phyloP scores from a whole-genome alignment of 78 protist species.

The Chrysochromulina parva region DNA sequence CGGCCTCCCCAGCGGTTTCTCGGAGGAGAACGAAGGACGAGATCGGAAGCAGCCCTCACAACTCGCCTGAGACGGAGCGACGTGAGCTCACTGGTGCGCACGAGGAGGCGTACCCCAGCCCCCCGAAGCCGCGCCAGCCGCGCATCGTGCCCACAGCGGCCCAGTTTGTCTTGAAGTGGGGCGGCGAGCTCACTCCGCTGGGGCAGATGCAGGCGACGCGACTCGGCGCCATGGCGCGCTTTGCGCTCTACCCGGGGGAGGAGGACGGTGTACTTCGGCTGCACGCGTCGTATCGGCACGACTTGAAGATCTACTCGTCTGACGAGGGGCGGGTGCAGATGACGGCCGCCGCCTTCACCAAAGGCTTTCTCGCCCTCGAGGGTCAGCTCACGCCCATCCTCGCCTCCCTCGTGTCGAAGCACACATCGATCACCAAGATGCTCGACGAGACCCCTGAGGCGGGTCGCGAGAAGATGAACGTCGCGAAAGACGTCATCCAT shows the following conservation, averaged over 20 bases:
- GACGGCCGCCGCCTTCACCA: slow-evolving; percentile 64
- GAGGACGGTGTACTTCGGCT: slow-evolving; percentile 33
- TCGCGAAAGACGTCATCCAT: background rate
- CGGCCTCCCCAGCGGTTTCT: too few species aligned
- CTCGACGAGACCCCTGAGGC: slow-evolving; percentile 45
- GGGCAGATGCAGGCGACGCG: slow-evolving; percentile 50
- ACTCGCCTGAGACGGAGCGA: too few species aligned
- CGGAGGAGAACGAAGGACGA: too few species aligned
- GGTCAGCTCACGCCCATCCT: slow-evolving; percentile 66
- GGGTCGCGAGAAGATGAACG: too few species aligned
- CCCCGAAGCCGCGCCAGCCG: background rate
- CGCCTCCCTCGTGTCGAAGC: slow-evolving; percentile 36
- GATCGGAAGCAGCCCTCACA: too few species aligned
- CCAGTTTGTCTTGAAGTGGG: slow-evolving; percentile 54
- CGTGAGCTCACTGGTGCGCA: too few species aligned
- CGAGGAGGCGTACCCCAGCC: too few species aligned
- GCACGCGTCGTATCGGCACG: slow-evolving; percentile 68
- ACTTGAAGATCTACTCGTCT: slow-evolving; percentile 63
- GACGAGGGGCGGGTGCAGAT: slow-evolving; percentile 68
- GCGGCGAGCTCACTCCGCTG: slow-evolving; percentile 64
- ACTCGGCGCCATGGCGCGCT: background rate
- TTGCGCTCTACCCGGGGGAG: background rate
- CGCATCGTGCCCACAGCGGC: background rate
- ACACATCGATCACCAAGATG: background rate
- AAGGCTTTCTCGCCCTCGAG: slow-evolving; percentile 63